These are phyloP conservation scores for Paraconiothyrium sp. DNA, from an alignment of 2,329 filamentous ascomycete species.

Conservation along the genomic window DNA sequence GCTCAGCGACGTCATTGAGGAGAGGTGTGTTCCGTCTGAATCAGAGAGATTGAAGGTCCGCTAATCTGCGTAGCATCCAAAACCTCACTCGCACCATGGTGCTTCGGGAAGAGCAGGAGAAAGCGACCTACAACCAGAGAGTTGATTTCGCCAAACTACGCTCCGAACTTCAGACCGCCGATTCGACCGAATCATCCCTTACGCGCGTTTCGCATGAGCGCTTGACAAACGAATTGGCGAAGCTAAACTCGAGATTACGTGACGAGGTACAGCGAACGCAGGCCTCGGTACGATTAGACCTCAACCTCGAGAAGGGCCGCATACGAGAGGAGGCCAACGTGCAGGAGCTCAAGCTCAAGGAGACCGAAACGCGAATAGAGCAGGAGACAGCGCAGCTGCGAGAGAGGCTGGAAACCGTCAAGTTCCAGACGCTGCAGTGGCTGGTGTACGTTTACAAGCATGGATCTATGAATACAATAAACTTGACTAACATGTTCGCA, in stretches of 20 bases:
- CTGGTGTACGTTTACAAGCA: constrained; percentile 77
- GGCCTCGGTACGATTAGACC: constrained; percentile 87
- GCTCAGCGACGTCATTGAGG: constrained; percentile 94
- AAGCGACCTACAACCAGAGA: constrained; percentile 82
- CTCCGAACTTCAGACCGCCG: constrained; percentile 89
- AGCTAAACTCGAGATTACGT: constrained; percentile 85
- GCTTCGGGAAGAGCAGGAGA: constrained; percentile 88
- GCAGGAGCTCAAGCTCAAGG: constrained; percentile 97
- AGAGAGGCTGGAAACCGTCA: constrained; percentile 95
- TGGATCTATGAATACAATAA: not conserved
- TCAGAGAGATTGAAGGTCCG: constrained; percentile 3
- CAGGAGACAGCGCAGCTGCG: constrained; percentile 91
- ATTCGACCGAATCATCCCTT: constrained; percentile 88
- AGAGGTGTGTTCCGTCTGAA: constrained; percentile 68
- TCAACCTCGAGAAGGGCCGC: constrained; percentile 95
- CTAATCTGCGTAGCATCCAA: constrained; percentile 72
- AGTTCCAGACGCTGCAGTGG: constrained; percentile 98
- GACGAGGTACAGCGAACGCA: constrained; percentile 96
- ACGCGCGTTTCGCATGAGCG: constrained; percentile 92
- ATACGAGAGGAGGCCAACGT: constrained; percentile 96
- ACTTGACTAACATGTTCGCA: constrained; percentile 43
- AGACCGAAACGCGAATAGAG: constrained; percentile 98
- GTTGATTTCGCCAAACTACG: constrained; percentile 98
- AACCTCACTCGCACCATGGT: constrained; percentile 99
- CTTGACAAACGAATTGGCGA: constrained; percentile 92